Percentiles rank a stretch among this genome's conserved stretches.
phyloP scores from a whole-genome alignment of 352 stramenopile species.

The Pythium diclinum region DNA sequence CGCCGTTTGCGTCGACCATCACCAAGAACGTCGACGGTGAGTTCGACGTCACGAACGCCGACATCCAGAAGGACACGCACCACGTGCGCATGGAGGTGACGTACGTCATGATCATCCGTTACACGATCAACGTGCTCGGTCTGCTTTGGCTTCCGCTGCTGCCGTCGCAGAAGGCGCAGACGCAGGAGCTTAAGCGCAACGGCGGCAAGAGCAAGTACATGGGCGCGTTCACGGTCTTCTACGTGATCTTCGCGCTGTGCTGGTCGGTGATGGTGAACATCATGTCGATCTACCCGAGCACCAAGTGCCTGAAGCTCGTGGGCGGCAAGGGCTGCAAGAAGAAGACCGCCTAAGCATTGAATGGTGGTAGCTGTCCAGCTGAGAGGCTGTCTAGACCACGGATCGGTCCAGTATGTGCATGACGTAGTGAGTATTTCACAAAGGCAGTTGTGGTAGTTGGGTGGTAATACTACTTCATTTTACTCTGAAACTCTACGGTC shows the following conservation, averaged over 20 bases:
- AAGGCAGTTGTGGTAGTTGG: too few relatives aligned
- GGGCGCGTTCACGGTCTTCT: neutral
- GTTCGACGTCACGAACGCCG: constrained; percentile 21
- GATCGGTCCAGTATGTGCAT: too few relatives aligned
- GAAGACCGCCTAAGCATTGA: neutral
- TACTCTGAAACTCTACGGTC: too few relatives aligned
- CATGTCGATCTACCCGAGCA: constrained; percentile 3
- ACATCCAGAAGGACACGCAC: constrained; percentile 24
- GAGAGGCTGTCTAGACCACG: too few relatives aligned
- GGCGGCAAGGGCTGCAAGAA: constrained; percentile 4
- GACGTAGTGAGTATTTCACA: too few relatives aligned
- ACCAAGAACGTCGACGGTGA: constrained; percentile 20
- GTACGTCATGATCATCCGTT: constrained; percentile 22
- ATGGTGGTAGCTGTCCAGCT: too few relatives aligned
- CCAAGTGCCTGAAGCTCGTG: constrained; percentile 1
- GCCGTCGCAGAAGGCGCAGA: constrained; percentile 25
- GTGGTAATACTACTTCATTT: too few relatives aligned
- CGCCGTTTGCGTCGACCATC: constrained; percentile 19
- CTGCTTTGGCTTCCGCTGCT: constrained; percentile 24
- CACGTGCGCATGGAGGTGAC: constrained; percentile 19
- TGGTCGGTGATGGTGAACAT: constrained; percentile 2
- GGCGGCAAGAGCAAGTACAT: neutral
- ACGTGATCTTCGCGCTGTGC: constrained; percentile 2
- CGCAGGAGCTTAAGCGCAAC: constrained; percentile 12
- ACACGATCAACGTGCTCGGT: constrained; percentile 16